Percentiles rank a stretch among this genome's conserved stretches.
Conservation (phyloP, 2,329 filamentous ascomycete genomes). For the Acephala macrosclerotiorum region DNA sequence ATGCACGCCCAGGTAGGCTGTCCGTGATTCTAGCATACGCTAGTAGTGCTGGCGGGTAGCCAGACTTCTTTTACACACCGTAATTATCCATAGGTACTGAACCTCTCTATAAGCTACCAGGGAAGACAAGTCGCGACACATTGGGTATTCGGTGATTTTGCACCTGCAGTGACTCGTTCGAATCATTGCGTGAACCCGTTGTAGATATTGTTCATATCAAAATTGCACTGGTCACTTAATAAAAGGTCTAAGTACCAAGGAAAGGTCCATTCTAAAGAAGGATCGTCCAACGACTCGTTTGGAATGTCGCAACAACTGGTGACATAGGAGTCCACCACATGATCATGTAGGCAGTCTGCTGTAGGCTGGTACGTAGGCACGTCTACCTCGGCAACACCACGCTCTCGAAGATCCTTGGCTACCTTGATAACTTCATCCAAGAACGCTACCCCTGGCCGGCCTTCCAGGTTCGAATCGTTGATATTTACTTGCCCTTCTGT, state of each 20-base stretch:
- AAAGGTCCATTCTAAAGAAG: constrained; percentile 24
- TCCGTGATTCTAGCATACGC: neutral
- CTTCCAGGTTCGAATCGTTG: neutral
- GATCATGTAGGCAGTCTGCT: neutral
- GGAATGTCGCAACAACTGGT: neutral
- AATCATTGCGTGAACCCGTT: neutral
- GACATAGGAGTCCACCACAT: neutral
- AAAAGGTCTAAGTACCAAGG: constrained; percentile 23
- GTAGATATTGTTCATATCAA: constrained; percentile 14
- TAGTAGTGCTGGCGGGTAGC: neutral
- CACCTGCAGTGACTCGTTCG: neutral
- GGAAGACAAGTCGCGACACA: neutral
- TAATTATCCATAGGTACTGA: neutral
- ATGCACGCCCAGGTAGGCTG: neutral
- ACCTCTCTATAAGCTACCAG: neutral
- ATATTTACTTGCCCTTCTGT: neutral
- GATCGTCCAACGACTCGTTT: constrained; percentile 6
- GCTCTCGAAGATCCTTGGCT: neutral
- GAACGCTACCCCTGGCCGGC: neutral
- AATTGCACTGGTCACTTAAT: constrained; percentile 13
- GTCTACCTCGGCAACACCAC: neutral
- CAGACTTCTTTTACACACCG: neutral
- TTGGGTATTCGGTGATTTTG: neutral
- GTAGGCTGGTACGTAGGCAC: neutral
- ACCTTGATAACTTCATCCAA: constrained; percentile 1